These are phyloP conservation scores for Arabidopsis suecica DNA, from an alignment of 345 rosid genomes.

Conservation along the genomic window DNA sequence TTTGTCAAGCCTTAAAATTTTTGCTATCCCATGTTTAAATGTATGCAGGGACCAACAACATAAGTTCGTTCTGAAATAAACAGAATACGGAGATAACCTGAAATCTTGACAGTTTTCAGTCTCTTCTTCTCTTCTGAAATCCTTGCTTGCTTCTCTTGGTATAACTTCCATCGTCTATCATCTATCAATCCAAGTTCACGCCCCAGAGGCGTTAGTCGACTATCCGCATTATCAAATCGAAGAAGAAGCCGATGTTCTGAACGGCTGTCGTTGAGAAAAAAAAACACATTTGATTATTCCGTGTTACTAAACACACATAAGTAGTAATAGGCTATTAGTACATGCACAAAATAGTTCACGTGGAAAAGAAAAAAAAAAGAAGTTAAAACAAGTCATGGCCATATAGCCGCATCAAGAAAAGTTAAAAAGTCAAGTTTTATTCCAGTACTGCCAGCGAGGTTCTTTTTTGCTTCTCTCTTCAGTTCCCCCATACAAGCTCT, in stretches of 20 bases:
- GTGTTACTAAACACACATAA: slow-evolving; percentile 14
- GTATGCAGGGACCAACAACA: neutral
- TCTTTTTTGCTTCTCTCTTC: neutral
- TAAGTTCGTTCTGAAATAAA: neutral
- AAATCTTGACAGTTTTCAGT: slow-evolving; percentile 75
- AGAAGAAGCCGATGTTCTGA: slow-evolving; percentile 96
- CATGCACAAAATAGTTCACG: slow-evolving; percentile 17
- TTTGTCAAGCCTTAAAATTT: slow-evolving; percentile 1
- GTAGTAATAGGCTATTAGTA: neutral
- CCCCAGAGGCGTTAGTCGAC: slow-evolving; percentile 96
- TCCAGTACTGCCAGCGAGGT: too few species aligned
- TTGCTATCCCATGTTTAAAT: slow-evolving; percentile 21
- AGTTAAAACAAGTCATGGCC: neutral
- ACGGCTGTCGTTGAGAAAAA: slow-evolving; percentile 58
- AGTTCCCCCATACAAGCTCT: neutral
- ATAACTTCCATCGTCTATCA: slow-evolving; percentile 87
- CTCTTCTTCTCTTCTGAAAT: slow-evolving; percentile 82
- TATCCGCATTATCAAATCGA: slow-evolving; percentile 94
- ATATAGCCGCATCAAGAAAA: slow-evolving; percentile 3
- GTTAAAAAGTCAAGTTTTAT: neutral
- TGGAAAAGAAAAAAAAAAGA: neutral
- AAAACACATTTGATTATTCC: slow-evolving; percentile 31
- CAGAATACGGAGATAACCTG: slow-evolving; percentile 54
- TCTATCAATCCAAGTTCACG: slow-evolving; percentile 90
- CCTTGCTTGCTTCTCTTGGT: slow-evolving; percentile 85